These are phyloP conservation scores for Mycena sp. DNA, from an alignment of 1,284 basidiomycete genomes.

Conservation along the genomic window DNA sequence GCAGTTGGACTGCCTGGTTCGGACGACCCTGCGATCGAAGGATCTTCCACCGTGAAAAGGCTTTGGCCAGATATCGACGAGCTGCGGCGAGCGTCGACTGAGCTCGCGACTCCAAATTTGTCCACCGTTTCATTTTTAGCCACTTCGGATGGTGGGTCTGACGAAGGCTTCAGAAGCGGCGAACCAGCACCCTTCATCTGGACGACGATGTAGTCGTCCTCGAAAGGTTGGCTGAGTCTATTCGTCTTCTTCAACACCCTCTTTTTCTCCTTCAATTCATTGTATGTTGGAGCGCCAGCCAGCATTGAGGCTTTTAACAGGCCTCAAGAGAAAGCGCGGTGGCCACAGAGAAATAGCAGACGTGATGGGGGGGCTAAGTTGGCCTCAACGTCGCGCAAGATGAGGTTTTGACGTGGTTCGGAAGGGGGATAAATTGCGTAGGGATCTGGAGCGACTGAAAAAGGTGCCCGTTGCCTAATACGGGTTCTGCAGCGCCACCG, in stretches of 20 bases:
- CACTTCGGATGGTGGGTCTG: background rate
- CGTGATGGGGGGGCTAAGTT: background rate
- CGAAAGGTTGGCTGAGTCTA: constrained; percentile 57
- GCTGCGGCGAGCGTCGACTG: constrained; percentile 17
- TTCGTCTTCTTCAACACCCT: constrained; percentile 54
- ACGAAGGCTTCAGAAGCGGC: constrained; percentile 7
- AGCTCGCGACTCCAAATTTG: background rate
- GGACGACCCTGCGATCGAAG: constrained; percentile 13
- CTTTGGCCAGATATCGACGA: constrained; percentile 22
- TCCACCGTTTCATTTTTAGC: background rate
- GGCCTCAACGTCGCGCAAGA: background rate
- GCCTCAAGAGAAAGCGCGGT: background rate
- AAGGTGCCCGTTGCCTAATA: constrained; percentile 1
- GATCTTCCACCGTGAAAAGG: constrained; percentile 15
- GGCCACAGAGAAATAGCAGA: background rate
- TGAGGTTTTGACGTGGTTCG: background rate
- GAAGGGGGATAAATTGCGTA: background rate
- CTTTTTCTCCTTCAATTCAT: constrained; percentile 23
- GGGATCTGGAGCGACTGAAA: background rate
- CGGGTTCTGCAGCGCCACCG: constrained; percentile 1
- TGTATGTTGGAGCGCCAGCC: background rate
- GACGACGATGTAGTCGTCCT: constrained; percentile 42
- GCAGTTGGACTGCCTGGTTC: constrained; percentile 22
- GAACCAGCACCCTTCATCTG: constrained; percentile 37
- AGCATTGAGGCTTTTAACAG: constrained; percentile 1